These are phyloP conservation scores for Microbotryomycetes sp. DNA, from an alignment of 1,284 basidiomycete genomes.

Conservation along the genomic window DNA sequence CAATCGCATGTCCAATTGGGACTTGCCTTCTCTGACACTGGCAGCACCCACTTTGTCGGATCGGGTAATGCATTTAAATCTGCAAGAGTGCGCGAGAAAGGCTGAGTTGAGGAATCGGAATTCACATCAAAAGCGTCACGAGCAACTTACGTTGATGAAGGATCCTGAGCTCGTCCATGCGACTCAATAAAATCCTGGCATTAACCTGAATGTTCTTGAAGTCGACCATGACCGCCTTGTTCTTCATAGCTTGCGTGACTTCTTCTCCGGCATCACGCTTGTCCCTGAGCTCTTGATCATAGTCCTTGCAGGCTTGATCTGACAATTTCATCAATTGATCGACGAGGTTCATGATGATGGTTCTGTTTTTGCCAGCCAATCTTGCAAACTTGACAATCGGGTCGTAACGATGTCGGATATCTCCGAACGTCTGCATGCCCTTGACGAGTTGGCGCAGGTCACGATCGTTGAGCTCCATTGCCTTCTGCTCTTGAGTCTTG, in stretches of 20 bases:
- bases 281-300: constrained; percentile 68
- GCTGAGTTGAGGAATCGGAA: not conserved
- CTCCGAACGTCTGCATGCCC: constrained; percentile 95
- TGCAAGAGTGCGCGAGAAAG: not conserved
- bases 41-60: constrained; percentile 73
- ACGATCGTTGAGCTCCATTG: constrained; percentile 93
- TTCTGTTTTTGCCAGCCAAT: constrained; percentile 87
- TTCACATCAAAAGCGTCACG: no score
- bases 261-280: constrained; percentile 72
- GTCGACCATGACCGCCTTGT: constrained; percentile 88
- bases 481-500: constrained; percentile 75
- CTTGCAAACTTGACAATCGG: constrained; percentile 89
- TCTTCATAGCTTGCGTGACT: constrained; percentile 58
- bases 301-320: constrained; percentile 73
- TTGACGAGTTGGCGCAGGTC: constrained; percentile 93
- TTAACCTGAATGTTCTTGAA: constrained; percentile 93
- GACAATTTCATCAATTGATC: constrained; percentile 90
- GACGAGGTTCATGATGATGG: constrained; percentile 81
- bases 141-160: constrained; percentile 55
- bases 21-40: constrained; percentile 85
- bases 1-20: constrained; percentile 92
- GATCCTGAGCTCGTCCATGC: constrained; percentile 82
- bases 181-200: constrained; percentile 89
- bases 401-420: constrained; percentile 90
- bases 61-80: constrained; percentile 55